A percentile compares a stretch with the other conserved stretches of the same genome.
Evolutionary conservation across 164 flowering plant genomes (phyloP).

Genomic region (Dillenia turbinata): DNA sequence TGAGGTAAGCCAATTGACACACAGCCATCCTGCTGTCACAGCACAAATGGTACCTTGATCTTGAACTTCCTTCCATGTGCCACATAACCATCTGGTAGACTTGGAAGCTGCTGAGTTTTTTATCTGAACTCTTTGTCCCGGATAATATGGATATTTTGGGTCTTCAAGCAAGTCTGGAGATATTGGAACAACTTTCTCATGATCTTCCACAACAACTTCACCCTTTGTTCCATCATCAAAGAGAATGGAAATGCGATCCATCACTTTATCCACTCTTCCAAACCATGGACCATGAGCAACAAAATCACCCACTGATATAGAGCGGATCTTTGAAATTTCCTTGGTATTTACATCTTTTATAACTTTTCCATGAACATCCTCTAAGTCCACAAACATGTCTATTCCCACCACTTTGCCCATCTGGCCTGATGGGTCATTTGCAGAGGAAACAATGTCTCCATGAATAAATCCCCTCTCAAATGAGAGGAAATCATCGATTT

Average conservation of each 20-base stretch:
- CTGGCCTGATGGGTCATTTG: constrained; percentile 67
- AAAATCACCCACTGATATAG: constrained; percentile 66
- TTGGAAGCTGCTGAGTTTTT: constrained; percentile 30
- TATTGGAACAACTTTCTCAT: constrained; percentile 44
- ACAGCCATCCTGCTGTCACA: constrained; percentile 66
- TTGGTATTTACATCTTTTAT: constrained; percentile 52
- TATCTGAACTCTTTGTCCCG: constrained; percentile 75
- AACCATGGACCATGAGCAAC: constrained; percentile 83
- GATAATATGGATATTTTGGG: constrained; percentile 63
- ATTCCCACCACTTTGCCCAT: constrained; percentile 68
- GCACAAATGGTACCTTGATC: constrained; percentile 63
- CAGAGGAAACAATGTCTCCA: constrained; percentile 73
- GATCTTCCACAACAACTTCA: constrained; percentile 41
- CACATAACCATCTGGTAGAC: constrained; percentile 67
- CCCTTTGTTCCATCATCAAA: constrained; percentile 84
- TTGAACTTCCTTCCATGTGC: constrained; percentile 43
- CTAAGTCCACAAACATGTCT: constrained; percentile 66
- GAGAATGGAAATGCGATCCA: constrained; percentile 54
- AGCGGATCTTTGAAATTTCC: constrained; percentile 49
- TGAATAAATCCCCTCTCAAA: constrained; percentile 66
- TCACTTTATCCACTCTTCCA: constrained; percentile 66
- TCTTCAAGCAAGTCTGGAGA: constrained; percentile 65
- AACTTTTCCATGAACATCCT: constrained; percentile 45
- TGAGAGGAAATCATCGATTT: constrained; percentile 85
- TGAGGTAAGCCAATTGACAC: constrained; percentile 81